phyloP scores from a whole-genome alignment of 306 rosid species.

The Rubus idaeus region DNA sequence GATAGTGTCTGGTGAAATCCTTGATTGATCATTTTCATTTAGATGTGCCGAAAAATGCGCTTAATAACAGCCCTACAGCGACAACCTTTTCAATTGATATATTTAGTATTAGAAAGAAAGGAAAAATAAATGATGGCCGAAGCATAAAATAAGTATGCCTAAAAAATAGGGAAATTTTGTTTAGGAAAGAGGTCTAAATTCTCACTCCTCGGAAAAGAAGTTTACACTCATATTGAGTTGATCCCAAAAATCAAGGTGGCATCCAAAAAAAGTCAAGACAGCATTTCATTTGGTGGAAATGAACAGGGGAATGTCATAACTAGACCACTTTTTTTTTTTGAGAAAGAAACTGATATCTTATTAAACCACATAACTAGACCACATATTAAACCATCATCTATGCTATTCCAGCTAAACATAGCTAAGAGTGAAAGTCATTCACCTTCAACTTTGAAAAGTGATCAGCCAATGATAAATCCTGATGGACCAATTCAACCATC shows the following conservation, averaged over 20 bases:
- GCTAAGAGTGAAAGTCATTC: constrained; percentile 25
- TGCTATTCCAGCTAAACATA: constrained; percentile 16
- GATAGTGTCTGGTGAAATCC: background rate
- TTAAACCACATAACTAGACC: constrained; percentile 13
- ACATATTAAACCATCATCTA: constrained; percentile 16
- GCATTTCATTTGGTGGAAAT: constrained; percentile 8
- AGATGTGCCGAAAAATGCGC: background rate
- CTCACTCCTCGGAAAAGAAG: background rate
- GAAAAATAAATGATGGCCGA: background rate
- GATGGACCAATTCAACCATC: constrained; percentile 86
- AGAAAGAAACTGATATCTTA: too few species aligned
- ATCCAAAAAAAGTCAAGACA: background rate
- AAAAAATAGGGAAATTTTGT: background rate
- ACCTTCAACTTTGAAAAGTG: constrained; percentile 88
- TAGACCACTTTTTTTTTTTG: too few species aligned
- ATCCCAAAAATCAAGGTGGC: background rate
- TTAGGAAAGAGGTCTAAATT: background rate
- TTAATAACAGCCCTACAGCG: background rate
- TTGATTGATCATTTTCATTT: background rate
- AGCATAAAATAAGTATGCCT: background rate
- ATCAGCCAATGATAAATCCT: constrained; percentile 84
- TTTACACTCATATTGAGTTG: background rate
- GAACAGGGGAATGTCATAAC: constrained; percentile 11
- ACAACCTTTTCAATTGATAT: background rate
- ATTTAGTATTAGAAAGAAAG: background rate